Conservation (phyloP, 768 basidiomycete genomes). For the Agaricus subrufescens region DNA sequence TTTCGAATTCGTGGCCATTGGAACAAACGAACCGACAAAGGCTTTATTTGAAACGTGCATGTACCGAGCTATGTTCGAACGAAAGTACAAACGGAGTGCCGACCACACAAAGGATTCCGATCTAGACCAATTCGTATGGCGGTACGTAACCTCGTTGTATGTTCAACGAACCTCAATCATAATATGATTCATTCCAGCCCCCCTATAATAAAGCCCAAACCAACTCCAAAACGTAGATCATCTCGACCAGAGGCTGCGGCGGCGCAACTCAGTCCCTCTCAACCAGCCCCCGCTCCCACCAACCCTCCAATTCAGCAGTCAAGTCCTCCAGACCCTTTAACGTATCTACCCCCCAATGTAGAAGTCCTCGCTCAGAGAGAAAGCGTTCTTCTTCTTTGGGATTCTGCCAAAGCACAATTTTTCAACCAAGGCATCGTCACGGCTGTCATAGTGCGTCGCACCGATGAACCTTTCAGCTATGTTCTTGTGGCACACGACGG, state of each 20-base stretch:
- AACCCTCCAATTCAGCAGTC: conserved; percentile 10
- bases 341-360: conserved; percentile 19
- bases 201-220: conserved; percentile 22
- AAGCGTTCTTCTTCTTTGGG: conserved; percentile 64
- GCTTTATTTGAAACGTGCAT: conserved; percentile 92
- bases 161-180: neutral
- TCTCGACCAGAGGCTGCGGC: neutral
- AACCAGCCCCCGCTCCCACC: neutral
- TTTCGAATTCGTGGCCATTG: conserved; percentile 86
- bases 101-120: conserved; percentile 63
- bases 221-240: conserved; percentile 27
- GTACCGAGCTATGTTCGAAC: conserved; percentile 95
- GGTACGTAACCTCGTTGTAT: conserved; percentile 44
- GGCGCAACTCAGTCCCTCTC: conserved; percentile 13
- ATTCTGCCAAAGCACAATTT: conserved; percentile 44
- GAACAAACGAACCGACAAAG: conserved; percentile 75
- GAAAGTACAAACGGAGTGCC: conserved; percentile 75
- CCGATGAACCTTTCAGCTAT: conserved; percentile 44
- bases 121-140: conserved; percentile 77
- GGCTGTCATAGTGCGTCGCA: conserved; percentile 48
- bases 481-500: conserved; percentile 54
- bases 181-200: conserved; percentile 23
- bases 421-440: conserved; percentile 46
- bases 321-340: neutral
- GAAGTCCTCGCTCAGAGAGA: conserved; percentile 33